Conservation (phyloP, 2,329 filamentous ascomycete species). For the Fonsecaea monophora region DNA sequence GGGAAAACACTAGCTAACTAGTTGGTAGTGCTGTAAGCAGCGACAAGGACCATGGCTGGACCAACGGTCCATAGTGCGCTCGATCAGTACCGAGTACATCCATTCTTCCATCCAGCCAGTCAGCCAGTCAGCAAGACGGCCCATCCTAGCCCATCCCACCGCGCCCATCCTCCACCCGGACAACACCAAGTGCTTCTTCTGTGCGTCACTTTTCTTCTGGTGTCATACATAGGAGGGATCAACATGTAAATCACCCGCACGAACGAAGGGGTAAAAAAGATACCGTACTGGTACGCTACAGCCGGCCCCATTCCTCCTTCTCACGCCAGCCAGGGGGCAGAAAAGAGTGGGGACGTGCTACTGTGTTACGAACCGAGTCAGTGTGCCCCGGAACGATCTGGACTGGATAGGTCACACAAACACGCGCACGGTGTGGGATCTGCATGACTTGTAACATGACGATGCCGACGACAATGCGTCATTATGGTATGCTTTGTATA, state of each 20-base stretch:
- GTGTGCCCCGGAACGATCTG: constrained; percentile 12
- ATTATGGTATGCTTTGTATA: constrained; percentile 8
- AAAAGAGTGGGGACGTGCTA: neutral
- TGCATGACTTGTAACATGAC: constrained; percentile 17
- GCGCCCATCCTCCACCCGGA: neutral
- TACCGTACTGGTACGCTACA: constrained; percentile 11
- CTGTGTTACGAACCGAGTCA: constrained; percentile 19
- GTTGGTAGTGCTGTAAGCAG: constrained; percentile 4
- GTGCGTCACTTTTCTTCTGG: neutral
- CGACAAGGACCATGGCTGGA: neutral
- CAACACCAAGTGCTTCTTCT: neutral
- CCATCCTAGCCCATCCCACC: neutral
- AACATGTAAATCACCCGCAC: constrained; percentile 25
- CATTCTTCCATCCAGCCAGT: neutral
- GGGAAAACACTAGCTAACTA: constrained; percentile 9
- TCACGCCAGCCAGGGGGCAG: neutral
- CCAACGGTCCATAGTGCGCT: neutral
- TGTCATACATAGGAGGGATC: neutral
- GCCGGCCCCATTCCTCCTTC: neutral
- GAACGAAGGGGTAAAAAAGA: neutral
- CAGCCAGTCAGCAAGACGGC: neutral
- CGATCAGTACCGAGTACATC: neutral
- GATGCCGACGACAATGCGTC: constrained; percentile 1
- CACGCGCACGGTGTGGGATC: constrained; percentile 12
- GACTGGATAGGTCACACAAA: constrained; percentile 21